Evolutionary conservation across 495 filamentous ascomycete species (phyloP), one percentile per base, ranked within the genome.

Genomic region (Hapsidospora chrysogenum): DNA sequence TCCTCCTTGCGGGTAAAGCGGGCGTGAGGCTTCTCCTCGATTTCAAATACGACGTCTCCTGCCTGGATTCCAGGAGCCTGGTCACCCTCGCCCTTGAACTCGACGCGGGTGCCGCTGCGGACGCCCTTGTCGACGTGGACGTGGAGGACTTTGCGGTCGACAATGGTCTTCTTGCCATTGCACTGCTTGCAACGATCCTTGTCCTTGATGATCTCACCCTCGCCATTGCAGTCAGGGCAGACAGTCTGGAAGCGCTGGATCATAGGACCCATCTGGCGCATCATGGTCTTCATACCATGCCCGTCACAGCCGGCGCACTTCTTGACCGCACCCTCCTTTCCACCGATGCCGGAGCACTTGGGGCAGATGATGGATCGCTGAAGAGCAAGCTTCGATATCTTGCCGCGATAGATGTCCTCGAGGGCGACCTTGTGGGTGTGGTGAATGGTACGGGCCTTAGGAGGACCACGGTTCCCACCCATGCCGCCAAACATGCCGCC

Each of bases 221-320:
- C 92, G 40, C 89, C 89, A 40, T 85, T 83, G 53, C 89, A 99
- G 58, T 99, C 89, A 20, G 85, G 82, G 73, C 89, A 99, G 41
- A 95, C 85, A 14, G 92, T 96, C 70, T 96, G 92, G 73, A 96
- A 96, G 33, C 89, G 81, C 62, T 96, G 92, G 51, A 96, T 96
- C 89, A 99, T 99, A 35, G 89, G 89, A 34, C 92, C 89, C 86
- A 96, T 96, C 67, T 96, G 92, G 48, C 89, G 81, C 89, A 96
- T 95, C 87, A 99, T 96, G 15, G 80, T 94, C 76, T 96, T 96
- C 82, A 93, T 92, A 59, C 89, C 92, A 41, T 75, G 70, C 47
- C 89, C 89, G 41, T 92, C 83, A 57, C 89, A 99, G 41, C 80
- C 78, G 19, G 72, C 50, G 63, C 89, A 99, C 43, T 78, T 80